These are phyloP conservation scores for Verbascum thapsus DNA, from an alignment of 257 asterid species.

Conservation along the genomic window DNA sequence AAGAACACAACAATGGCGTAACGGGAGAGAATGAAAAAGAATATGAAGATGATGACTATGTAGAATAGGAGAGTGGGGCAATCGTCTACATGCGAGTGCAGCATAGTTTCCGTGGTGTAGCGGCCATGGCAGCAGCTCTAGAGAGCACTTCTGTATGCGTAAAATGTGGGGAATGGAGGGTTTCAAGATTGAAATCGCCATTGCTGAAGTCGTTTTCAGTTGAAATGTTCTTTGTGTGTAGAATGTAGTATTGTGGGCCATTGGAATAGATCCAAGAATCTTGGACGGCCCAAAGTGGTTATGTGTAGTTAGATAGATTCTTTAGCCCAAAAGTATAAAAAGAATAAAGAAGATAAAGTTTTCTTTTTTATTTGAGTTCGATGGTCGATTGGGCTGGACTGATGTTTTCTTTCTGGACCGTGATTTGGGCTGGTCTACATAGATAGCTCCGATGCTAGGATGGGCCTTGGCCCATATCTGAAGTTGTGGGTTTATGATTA, in stretches of 20 bases:
- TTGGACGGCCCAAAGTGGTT: conserved; percentile 40
- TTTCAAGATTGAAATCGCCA: conserved; percentile 37
- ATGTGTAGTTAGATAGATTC: neutral
- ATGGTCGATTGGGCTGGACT: too few species aligned
- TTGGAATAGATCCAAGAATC: conserved; percentile 29
- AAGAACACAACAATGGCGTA: conserved; percentile 35
- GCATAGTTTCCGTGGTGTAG: conserved; percentile 26
- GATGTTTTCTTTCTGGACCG: too few species aligned
- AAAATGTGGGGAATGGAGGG: conserved; percentile 35
- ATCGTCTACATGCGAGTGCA: conserved; percentile 35
- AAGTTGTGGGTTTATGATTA: too few species aligned
- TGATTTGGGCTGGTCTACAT: too few species aligned
- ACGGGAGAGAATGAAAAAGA: conserved; percentile 41
- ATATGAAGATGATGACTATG: conserved; percentile 30
- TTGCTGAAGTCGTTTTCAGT: conserved; percentile 20
- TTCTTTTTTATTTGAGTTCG: too few species aligned
- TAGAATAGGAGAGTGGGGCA: conserved; percentile 35
- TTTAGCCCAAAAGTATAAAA: too few species aligned
- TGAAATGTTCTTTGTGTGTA: too few species aligned
- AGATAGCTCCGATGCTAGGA: too few species aligned
- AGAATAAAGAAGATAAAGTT: too few species aligned
- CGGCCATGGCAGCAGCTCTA: conserved; percentile 29
- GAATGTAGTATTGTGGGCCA: conserved; percentile 26
- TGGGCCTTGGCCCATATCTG: too few species aligned
- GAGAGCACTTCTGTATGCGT: conserved; percentile 25